These are phyloP conservation scores for Pseudofabraea citricarpa DNA, from an alignment of 2,329 filamentous ascomycete species.

Conservation along the genomic window DNA sequence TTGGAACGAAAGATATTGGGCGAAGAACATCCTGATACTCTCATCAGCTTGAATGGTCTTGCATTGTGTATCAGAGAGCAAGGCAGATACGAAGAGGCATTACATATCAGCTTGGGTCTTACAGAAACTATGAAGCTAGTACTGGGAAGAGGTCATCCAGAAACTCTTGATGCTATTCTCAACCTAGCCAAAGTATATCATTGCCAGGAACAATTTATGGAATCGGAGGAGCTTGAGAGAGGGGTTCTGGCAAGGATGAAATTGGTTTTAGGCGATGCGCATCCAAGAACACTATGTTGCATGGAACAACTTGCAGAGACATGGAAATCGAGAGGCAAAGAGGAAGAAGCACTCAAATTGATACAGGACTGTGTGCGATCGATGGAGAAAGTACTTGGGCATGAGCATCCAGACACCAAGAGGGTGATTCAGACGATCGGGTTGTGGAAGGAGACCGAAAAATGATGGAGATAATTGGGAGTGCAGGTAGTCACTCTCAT, in stretches of 20 bases:
- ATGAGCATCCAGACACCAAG: no score
- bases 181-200: constrained; percentile 8
- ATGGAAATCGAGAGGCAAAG: no score
- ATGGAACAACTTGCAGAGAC: no score
- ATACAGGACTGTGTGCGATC: no score
- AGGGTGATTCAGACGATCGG: no score
- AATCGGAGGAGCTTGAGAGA: background rate
- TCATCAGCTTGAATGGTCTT: background rate
- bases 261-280: background rate
- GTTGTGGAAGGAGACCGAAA: no score
- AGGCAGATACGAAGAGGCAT: background rate
- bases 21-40: background rate
- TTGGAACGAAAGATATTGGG: background rate
- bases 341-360: no score
- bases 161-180: constrained; percentile 9
- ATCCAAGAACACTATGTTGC: background rate
- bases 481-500: no score
- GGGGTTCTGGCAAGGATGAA: background rate
- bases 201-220: constrained; percentile 4
- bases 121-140: background rate
- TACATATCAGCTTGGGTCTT: background rate
- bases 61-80: background rate
- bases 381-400: no score
- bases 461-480: no score
- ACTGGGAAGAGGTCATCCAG: background rate